These are phyloP conservation scores for Soucietia sequanensis DNA, from an alignment of 805 yeast genomes.

Conservation along the genomic window DNA sequence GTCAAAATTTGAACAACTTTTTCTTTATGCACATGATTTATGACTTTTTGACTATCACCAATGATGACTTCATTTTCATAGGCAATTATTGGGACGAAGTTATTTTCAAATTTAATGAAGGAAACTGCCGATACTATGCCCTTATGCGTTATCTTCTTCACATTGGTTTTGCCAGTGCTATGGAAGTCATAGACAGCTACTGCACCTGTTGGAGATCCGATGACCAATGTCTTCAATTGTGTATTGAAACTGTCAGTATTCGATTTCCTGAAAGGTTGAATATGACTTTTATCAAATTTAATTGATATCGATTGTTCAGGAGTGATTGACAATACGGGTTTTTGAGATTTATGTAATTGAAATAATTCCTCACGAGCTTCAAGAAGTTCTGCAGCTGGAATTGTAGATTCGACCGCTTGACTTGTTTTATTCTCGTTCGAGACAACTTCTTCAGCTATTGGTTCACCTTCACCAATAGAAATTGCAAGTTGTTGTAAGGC, in stretches of 20 bases:
- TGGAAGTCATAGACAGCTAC: conserved; percentile 8
- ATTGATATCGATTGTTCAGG: conserved; percentile 12
- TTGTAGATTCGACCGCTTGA: conserved; percentile 1
- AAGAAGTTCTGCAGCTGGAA: conserved; percentile 21
- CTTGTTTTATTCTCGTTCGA: neutral
- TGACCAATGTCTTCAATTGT: conserved; percentile 2
- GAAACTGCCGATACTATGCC: conserved; percentile 13
- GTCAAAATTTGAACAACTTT: conserved; percentile 20
- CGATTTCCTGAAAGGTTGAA: conserved; percentile 12
- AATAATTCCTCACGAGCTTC: conserved; percentile 33
- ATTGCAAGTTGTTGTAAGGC: conserved; percentile 59
- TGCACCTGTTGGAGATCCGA: conserved; percentile 15
- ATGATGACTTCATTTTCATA: conserved; percentile 14
- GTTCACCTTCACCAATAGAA: conserved; percentile 31
- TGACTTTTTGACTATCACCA: neutral
- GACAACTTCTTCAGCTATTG: conserved; percentile 1
- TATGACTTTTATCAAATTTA: conserved; percentile 4
- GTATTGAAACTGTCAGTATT: conserved; percentile 5
- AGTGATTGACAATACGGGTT: conserved; percentile 18
- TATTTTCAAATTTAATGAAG: conserved; percentile 8
- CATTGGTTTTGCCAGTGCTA: conserved; percentile 8
- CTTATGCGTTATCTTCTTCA: conserved; percentile 12
- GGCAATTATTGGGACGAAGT: conserved; percentile 18
- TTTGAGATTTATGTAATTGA: conserved; percentile 34
- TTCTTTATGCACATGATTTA: conserved; percentile 5